Evolutionary conservation across 202 grass and related monocot genomes (phyloP).

Genomic region (Brachypodium distachyon): DNA sequence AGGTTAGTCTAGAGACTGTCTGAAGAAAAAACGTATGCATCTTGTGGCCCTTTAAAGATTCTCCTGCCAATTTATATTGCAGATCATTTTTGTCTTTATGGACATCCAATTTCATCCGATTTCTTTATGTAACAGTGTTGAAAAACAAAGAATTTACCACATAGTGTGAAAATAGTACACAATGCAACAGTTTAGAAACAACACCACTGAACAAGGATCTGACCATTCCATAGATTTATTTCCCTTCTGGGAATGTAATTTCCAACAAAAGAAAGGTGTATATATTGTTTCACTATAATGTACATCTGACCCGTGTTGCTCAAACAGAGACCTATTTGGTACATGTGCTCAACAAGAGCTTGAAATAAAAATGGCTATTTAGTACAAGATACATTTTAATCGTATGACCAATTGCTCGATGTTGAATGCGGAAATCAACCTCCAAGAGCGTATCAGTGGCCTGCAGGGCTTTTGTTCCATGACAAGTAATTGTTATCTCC

Average conservation of each 20-base stretch:
- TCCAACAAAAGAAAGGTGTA: constrained; percentile 25
- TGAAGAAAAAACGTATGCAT: background rate
- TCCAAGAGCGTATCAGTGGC: constrained; percentile 6
- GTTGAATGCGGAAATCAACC: background rate
- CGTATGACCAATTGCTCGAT: constrained; percentile 9
- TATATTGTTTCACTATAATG: constrained; percentile 45
- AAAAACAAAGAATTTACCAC: background rate
- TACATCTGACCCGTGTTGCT: constrained; percentile 15
- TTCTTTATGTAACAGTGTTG: background rate
- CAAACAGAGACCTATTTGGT: constrained; percentile 19
- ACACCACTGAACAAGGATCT: background rate
- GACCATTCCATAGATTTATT: background rate
- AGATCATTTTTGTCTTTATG: background rate
- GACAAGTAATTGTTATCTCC: constrained; percentile 65
- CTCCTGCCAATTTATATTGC: background rate
- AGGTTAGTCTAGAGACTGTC: background rate
- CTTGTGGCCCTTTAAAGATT: background rate
- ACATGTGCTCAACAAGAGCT: constrained; percentile 2
- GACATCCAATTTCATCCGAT: background rate
- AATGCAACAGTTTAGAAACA: background rate
- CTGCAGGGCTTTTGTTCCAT: constrained; percentile 53
- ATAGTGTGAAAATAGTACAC: background rate
- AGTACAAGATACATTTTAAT: constrained; percentile 34
- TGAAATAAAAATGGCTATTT: constrained; percentile 19
- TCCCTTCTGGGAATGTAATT: constrained; percentile 10